A percentile compares a stretch with the other conserved stretches of the same genome.
These are phyloP conservation scores for Medicago lupulina DNA, from an alignment of 306 rosid genomes.

Conservation along the genomic window DNA sequence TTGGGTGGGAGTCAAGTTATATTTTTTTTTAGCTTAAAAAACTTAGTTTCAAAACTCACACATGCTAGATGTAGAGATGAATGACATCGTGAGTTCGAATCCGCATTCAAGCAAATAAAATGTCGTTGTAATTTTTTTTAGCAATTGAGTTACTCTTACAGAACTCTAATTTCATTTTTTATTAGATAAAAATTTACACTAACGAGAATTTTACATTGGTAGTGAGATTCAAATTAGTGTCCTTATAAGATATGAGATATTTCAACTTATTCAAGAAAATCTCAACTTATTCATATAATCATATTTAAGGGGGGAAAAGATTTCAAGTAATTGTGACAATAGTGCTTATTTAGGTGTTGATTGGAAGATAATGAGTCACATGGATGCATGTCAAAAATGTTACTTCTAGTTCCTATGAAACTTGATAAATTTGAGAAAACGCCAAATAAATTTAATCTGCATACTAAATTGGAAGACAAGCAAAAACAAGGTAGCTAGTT, in stretches of 20 bases:
- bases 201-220: too few relatives aligned
- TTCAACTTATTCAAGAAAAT: background rate
- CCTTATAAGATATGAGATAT: background rate
- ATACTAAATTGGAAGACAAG: conserved; percentile 9
- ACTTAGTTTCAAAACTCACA: too few relatives aligned
- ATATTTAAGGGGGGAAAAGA: background rate
- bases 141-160: too few relatives aligned
- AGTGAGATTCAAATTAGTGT: too few relatives aligned
- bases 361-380: conserved; percentile 1
- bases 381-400: conserved; percentile 8
- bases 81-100: too few relatives aligned
- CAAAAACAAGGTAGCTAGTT: conserved; percentile 22
- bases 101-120: too few relatives aligned
- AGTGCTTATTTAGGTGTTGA: background rate
- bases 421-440: conserved; percentile 22
- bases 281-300: background rate
- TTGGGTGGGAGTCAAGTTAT: too few relatives aligned
- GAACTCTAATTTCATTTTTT: too few relatives aligned
- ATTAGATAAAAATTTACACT: too few relatives aligned
- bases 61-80: too few relatives aligned
- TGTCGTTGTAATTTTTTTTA: too few relatives aligned
- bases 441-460: conserved; percentile 22
- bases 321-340: conserved; percentile 21
- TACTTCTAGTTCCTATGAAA: conserved; percentile 12
- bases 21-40: too few relatives aligned